These are phyloP conservation scores for Oligophagozyma castellii DNA, from an alignment of 1,139 yeast genomes.

Conservation along the genomic window DNA sequence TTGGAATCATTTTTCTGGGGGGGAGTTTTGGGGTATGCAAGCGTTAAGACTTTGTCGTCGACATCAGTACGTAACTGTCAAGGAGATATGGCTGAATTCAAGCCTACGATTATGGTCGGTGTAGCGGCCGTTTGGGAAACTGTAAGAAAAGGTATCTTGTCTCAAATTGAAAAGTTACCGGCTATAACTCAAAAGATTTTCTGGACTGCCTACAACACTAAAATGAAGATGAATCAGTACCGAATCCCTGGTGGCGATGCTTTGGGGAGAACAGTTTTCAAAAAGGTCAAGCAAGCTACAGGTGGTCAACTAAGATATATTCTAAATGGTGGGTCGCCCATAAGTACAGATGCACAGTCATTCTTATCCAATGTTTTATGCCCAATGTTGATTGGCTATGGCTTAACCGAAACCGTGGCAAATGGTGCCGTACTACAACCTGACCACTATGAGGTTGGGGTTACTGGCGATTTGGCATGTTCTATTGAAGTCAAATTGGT, in stretches of 20 bases:
- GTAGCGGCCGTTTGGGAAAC: constrained; percentile 99
- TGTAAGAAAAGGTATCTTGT: constrained; percentile 80
- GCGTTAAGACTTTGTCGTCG: constrained; percentile 81
- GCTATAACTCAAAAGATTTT: constrained; percentile 61
- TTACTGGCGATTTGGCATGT: constrained; percentile 74
- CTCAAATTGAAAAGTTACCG: constrained; percentile 59
- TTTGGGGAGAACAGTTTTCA: constrained; percentile 59
- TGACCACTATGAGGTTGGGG: constrained; percentile 50
- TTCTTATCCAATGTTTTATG: constrained; percentile 67
- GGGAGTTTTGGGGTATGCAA: constrained; percentile 77
- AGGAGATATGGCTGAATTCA: constrained; percentile 77
- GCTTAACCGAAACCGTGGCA: constrained; percentile 93
- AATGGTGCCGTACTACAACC: constrained; percentile 64
- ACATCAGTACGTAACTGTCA: constrained; percentile 69
- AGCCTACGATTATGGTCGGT: constrained; percentile 93
- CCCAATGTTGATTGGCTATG: constrained; percentile 91
- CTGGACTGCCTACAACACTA: constrained; percentile 79
- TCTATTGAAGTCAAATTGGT: constrained; percentile 78
- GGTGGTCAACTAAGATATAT: constrained; percentile 73
- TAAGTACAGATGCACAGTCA: constrained; percentile 73
- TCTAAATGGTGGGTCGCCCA: constrained; percentile 91
- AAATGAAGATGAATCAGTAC: constrained; percentile 43
- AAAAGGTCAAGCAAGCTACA: constrained; percentile 84
- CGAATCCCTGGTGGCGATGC: constrained; percentile 62
- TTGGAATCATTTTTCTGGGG: constrained; percentile 80